Conservation (phyloP, 2,329 filamentous ascomycete genomes). For the Alternaria sp. region DNA sequence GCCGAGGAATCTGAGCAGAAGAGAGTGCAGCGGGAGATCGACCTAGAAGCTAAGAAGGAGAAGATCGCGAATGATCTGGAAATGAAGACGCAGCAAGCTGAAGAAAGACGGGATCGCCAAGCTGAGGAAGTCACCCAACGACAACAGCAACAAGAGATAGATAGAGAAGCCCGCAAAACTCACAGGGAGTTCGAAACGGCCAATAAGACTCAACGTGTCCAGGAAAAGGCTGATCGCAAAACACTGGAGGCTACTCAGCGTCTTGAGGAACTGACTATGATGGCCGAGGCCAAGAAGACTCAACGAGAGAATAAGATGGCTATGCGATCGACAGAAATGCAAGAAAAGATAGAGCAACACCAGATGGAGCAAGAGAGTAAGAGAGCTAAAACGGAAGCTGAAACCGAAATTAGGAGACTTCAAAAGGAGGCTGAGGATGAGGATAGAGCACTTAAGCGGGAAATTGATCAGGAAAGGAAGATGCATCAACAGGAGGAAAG, state of each 20-base stretch:
- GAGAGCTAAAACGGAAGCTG: not conserved
- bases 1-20: not conserved
- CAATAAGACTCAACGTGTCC: not conserved
- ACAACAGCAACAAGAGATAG: slow-evolving; percentile 6
- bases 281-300: not conserved
- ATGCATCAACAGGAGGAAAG: not conserved
- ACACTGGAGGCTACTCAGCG: not conserved
- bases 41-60: not conserved
- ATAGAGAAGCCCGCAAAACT: not conserved
- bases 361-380: not conserved
- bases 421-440: not conserved
- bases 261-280: not conserved
- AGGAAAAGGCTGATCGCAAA: not conserved
- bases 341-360: not conserved
- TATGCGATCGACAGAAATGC: not conserved
- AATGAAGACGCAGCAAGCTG: not conserved
- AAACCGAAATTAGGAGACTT: not conserved
- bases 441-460: not conserved
- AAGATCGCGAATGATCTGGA: not conserved
- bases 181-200: not conserved
- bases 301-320: not conserved
- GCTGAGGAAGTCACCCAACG: not conserved
- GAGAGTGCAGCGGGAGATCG: not conserved
- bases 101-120: not conserved
- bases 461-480: not conserved